Conservation (phyloP, 257 asterid genomes). For the Nicotiana otophora region DNA sequence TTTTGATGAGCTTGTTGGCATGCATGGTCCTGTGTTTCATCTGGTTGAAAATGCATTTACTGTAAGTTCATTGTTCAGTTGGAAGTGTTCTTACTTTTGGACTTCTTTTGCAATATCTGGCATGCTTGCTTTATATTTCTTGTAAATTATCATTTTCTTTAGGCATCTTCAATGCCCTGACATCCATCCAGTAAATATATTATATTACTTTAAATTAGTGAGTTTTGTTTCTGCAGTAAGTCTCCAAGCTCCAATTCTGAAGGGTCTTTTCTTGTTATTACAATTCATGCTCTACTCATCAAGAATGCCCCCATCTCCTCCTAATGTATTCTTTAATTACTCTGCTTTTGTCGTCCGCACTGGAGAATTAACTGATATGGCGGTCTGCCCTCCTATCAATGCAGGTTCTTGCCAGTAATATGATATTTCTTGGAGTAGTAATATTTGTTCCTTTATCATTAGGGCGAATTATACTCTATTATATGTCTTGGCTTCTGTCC, state of each 20-base stretch:
- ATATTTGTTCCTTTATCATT: slow-evolving; percentile 80
- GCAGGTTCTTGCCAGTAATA: slow-evolving; percentile 99
- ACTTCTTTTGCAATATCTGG: neutral
- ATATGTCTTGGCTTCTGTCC: slow-evolving; percentile 67
- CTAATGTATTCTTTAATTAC: too few species aligned
- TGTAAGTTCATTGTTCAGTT: slow-evolving; percentile 34
- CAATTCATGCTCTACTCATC: neutral
- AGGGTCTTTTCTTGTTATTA: too few species aligned
- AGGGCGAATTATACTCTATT: slow-evolving; percentile 66
- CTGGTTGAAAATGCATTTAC: slow-evolving; percentile 96
- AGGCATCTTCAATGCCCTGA: too few species aligned
- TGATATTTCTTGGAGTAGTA: slow-evolving; percentile 93
- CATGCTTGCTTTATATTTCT: too few species aligned
- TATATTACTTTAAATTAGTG: too few species aligned
- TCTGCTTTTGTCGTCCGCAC: too few species aligned
- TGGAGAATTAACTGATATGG: neutral
- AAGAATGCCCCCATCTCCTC: too few species aligned
- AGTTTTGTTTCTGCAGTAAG: too few species aligned
- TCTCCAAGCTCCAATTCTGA: too few species aligned
- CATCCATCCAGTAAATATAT: too few species aligned
- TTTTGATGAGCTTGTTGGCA: slow-evolving; percentile 97
- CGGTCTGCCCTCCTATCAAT: slow-evolving; percentile 9
- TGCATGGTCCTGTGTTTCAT: slow-evolving; percentile 99
- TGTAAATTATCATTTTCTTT: too few species aligned
- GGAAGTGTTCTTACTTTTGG: neutral